Conservation (phyloP, 1,284 basidiomycete species). For the Ustilago tritici region DNA sequence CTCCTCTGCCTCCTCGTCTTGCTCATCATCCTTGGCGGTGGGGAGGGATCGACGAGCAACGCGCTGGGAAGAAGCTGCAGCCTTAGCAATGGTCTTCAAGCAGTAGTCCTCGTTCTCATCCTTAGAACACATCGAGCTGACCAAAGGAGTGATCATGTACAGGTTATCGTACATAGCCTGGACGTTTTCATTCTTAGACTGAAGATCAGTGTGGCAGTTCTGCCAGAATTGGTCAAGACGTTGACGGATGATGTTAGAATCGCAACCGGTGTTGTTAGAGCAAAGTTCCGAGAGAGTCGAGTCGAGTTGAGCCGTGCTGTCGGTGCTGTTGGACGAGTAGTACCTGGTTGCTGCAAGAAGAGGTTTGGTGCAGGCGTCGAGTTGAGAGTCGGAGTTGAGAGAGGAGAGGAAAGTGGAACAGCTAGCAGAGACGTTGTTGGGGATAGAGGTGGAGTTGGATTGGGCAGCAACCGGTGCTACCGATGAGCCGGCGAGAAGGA, state of each 20-base stretch:
- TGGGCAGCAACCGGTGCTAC: slow-evolving; percentile 47
- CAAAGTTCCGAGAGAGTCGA: slow-evolving; percentile 54
- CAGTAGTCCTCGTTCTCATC: slow-evolving; percentile 56
- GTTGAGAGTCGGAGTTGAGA: slow-evolving; percentile 52
- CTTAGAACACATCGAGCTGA: slow-evolving; percentile 59
- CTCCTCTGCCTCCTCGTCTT: slow-evolving; percentile 17
- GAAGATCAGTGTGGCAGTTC: slow-evolving; percentile 52
- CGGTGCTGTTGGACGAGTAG: slow-evolving; percentile 52
- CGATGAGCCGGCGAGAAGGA: slow-evolving; percentile 23
- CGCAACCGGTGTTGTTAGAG: slow-evolving; percentile 47
- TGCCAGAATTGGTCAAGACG: slow-evolving; percentile 56
- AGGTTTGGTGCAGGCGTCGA: slow-evolving; percentile 56
- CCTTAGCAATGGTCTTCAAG: slow-evolving; percentile 53
- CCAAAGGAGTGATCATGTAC: slow-evolving; percentile 63
- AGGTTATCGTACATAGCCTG: slow-evolving; percentile 60
- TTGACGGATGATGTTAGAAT: slow-evolving; percentile 48
- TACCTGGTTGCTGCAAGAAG: slow-evolving; percentile 51
- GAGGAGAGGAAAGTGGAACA: slow-evolving; percentile 52
- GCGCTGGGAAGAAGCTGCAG: slow-evolving; percentile 27
- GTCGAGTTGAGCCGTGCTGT: slow-evolving; percentile 41
- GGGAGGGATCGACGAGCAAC: slow-evolving; percentile 13
- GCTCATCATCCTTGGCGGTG: slow-evolving; percentile 17
- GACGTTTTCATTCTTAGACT: slow-evolving; percentile 40
- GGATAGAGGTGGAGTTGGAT: slow-evolving; percentile 37
- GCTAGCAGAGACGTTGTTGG: slow-evolving; percentile 34